Evolutionary conservation across 2,329 filamentous ascomycete genomes (phyloP).

Genomic region (Cladosporium colombiae): DNA sequence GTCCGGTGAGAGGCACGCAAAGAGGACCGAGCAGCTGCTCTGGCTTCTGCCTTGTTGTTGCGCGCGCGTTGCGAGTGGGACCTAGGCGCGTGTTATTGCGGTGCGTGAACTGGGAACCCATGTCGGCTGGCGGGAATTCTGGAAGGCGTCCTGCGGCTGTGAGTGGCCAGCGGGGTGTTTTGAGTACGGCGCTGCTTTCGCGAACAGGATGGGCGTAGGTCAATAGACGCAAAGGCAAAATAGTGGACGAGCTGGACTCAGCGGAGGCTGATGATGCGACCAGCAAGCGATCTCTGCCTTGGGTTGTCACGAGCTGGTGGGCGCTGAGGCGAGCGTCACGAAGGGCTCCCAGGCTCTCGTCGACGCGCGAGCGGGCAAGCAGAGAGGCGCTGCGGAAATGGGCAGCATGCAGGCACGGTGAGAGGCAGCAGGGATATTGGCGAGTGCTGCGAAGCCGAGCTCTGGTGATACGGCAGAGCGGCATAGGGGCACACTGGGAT

Average conservation of each 20-base stretch:
- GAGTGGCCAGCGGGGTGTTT: constrained; percentile 15
- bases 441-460: constrained; percentile 12
- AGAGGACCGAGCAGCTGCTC: neutral
- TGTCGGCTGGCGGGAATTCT: constrained; percentile 6
- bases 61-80: constrained; percentile 1
- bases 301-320: neutral
- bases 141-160: constrained; percentile 7
- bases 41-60: neutral
- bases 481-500: constrained; percentile 6
- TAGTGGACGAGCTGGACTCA: constrained; percentile 5
- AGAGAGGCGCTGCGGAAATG: constrained; percentile 12
- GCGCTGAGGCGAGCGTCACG: neutral
- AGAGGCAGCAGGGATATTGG: constrained; percentile 3
- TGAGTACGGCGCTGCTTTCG: constrained; percentile 9
- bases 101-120: constrained; percentile 10
- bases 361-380: neutral
- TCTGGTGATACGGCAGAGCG: constrained; percentile 12
- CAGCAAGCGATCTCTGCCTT: neutral
- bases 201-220: constrained; percentile 12
- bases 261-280: neutral
- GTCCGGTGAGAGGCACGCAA: neutral
- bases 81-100: neutral
- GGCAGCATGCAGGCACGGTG: constrained; percentile 11
- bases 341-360: neutral
- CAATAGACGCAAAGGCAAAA: constrained; percentile 15